Evolutionary conservation across 2,329 filamentous ascomycete species (phyloP).

Genomic region (Calonectria hongkongensis): DNA sequence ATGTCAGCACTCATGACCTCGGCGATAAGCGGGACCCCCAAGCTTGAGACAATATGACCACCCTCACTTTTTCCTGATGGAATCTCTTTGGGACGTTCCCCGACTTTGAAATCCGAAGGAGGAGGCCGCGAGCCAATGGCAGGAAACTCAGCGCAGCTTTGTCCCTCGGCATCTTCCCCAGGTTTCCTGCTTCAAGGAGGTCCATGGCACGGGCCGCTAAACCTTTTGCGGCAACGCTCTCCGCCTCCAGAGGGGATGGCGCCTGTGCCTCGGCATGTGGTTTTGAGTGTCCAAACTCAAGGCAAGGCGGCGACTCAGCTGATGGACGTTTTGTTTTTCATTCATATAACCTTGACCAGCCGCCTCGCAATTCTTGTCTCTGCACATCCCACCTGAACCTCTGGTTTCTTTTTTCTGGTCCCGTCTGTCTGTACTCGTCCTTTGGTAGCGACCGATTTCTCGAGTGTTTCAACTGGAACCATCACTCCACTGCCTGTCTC

Average conservation of each 20-base stretch:
- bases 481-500: constrained; percentile 35
- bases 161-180: constrained; percentile 56
- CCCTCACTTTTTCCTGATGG: background rate
- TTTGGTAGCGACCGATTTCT: constrained; percentile 15
- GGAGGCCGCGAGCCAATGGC: constrained; percentile 25
- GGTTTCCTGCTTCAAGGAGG: constrained; percentile 38
- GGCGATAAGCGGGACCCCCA: constrained; percentile 9
- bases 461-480: constrained; percentile 39
- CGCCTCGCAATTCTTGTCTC: constrained; percentile 10
- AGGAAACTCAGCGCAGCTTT: constrained; percentile 35
- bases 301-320: constrained; percentile 44
- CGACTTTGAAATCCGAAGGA: background rate
- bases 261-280: constrained; percentile 53
- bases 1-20: constrained; percentile 18
- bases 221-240: constrained; percentile 33
- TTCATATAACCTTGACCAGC: constrained; percentile 46
- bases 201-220: constrained; percentile 38
- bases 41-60: constrained; percentile 7
- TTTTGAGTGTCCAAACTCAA: constrained; percentile 26
- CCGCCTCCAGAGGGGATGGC: constrained; percentile 41
- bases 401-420: constrained; percentile 26
- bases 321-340: constrained; percentile 38
- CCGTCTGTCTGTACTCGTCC: constrained; percentile 8
- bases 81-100: background rate
- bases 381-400: constrained; percentile 9